Base-by-base conservation (phyloP, 1,139 yeast species). In the Taphrina wiesneri region DNA sequence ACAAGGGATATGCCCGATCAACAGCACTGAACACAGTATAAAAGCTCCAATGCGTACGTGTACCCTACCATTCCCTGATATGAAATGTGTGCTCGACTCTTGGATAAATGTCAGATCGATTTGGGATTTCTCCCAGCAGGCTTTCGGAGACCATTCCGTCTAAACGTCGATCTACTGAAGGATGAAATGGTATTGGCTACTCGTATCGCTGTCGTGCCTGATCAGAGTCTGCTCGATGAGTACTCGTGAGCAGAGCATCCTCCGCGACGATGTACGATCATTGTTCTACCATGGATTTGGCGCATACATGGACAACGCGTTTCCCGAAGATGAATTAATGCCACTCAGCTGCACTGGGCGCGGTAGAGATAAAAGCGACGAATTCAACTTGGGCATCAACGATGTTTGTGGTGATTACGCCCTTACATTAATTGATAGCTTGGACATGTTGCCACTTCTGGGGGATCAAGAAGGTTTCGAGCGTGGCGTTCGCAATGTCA, bases 371-470 rank as follows among this genome's bases (percentile, higher is more conserved):
- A 79, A 75, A 66, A 74, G 75, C 0, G 81, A 88, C 71, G 74
- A 80, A 0, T 72, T 76, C 4, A 86, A 90, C 72, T 79, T 84
- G 1, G 84, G 83, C 21, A 78, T 88, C 63, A 90, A 90, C 73
- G 98, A 92, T 74, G 95, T 88, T 0, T 76, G 90, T 77, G 97
- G 97, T 0, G 91, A 90, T 72, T 86, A 85, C 65, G 85, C 96
- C 0, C 82, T 86, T 72, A 90, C 96, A 0, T 76, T 90, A 59
- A 78, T 92, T 34, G 98, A 92, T 74, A 82, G 89, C 30, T 74
- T 92, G 53, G 96, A 93, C 70, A 86, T 93, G 41, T 82, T 90
- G 69, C 86, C 93, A 15, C 67, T 71, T 6, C 28, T 91, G 79
- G 86, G 85, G 53, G 88, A 88, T 71, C 81, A 83, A 75, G 81